A percentile compares a stretch with the other conserved stretches of the same genome.
Conservation (phyloP, 2,329 filamentous ascomycete species). For the Fusarium sp. region DNA sequence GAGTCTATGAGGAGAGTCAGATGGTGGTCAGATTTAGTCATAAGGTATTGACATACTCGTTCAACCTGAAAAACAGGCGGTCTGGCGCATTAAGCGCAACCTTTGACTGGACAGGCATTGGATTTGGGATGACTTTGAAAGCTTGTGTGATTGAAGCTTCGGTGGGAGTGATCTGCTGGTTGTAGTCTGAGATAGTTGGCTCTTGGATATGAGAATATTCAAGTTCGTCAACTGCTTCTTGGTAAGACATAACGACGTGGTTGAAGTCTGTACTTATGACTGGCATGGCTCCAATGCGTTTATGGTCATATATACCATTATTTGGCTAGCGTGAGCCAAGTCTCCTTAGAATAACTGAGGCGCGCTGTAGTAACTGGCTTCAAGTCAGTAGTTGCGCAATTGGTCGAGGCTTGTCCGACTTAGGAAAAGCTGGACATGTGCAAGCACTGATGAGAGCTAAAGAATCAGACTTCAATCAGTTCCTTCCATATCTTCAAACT, state of each 20-base stretch:
- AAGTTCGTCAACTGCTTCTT: neutral
- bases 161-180: neutral
- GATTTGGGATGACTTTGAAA: neutral
- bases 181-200: neutral
- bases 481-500: too few relatives aligned
- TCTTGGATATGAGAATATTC: neutral
- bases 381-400: too few relatives aligned
- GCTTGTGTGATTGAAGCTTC: neutral
- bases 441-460: too few relatives aligned
- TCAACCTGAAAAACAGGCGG: neutral
- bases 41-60: neutral
- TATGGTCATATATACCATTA: neutral
- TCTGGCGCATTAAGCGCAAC: neutral
- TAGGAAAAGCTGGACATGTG: too few relatives aligned
- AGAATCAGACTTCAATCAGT: too few relatives aligned
- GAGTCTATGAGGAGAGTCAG: rapidly evolving
- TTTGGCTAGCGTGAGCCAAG: rapidly evolving
- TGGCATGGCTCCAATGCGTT: rapidly evolving
- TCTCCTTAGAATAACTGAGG: neutral
- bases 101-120: neutral
- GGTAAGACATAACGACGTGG: neutral
- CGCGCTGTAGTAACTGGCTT: neutral
- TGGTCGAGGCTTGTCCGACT: too few relatives aligned
- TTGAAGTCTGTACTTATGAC: neutral
- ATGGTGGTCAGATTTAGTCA: neutral